Conservation (phyloP, 2,329 filamentous ascomycete genomes). For the Colletotrichum spinosum region DNA sequence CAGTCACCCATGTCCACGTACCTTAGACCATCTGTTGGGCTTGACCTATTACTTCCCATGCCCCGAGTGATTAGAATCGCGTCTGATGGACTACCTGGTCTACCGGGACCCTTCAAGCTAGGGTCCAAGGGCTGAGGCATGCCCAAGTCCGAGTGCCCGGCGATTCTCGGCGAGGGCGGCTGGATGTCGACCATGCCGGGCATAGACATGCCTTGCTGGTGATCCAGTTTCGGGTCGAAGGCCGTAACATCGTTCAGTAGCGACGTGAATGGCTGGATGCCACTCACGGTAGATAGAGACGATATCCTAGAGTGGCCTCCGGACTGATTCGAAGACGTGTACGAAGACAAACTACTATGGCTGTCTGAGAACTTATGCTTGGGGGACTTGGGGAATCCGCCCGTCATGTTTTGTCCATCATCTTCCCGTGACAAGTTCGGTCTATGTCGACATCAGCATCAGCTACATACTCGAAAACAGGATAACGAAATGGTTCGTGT, state of each 20-base stretch:
- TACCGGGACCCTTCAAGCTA: constrained; percentile 27
- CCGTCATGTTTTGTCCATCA: constrained; percentile 35
- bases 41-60: constrained; percentile 38
- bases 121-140: constrained; percentile 21
- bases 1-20: constrained; percentile 15
- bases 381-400: constrained; percentile 38
- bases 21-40: constrained; percentile 37
- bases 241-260: constrained; percentile 51
- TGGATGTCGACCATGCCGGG: constrained; percentile 38
- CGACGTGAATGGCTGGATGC: constrained; percentile 49
- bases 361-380: constrained; percentile 62
- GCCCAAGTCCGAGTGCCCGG: constrained; percentile 11
- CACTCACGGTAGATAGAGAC: constrained; percentile 63
- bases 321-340: constrained; percentile 59
- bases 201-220: constrained; percentile 34
- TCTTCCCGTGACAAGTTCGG: constrained; percentile 37
- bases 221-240: constrained; percentile 49
- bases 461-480: constrained; percentile 4
- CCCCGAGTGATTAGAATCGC: constrained; percentile 41
- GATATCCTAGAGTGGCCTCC: constrained; percentile 64
- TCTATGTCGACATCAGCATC: constrained; percentile 41
- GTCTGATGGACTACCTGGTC: constrained; percentile 41
- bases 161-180: constrained; percentile 41
- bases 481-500: background rate
- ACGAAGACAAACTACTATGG: constrained; percentile 63